phyloP scores from a whole-genome alignment of 345 rosid genomes.

The Populus ilicifolia region DNA sequence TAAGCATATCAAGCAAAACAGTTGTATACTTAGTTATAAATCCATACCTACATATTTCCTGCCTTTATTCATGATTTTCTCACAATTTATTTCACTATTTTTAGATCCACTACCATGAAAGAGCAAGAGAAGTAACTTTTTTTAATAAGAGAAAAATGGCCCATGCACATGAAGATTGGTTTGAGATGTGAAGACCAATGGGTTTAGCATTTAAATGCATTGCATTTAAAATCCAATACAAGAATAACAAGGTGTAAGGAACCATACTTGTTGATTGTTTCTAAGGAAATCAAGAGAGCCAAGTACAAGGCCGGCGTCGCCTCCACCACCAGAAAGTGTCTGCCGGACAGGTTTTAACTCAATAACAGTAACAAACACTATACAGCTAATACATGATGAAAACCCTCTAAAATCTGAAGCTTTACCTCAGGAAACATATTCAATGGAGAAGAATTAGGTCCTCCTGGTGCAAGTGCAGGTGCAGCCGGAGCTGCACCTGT shows the following conservation, averaged over 20 bases:
- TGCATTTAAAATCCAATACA: neutral
- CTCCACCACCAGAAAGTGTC: slow-evolving; percentile 45
- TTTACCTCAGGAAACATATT: slow-evolving; percentile 94
- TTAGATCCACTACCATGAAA: neutral
- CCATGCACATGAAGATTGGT: too few relatives aligned
- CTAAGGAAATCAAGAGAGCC: slow-evolving; percentile 90
- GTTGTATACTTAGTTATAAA: too few relatives aligned
- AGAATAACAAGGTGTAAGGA: slow-evolving; percentile 6
- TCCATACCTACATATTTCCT: neutral
- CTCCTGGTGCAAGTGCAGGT: slow-evolving; percentile 56
- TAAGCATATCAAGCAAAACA: neutral
- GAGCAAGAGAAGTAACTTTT: neutral
- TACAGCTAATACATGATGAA: neutral
- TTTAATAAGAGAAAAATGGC: too few relatives aligned
- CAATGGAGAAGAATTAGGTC: slow-evolving; percentile 90
- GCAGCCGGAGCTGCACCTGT: slow-evolving; percentile 44
- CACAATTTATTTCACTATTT: neutral
- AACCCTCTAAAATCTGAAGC: slow-evolving; percentile 7
- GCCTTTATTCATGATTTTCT: neutral
- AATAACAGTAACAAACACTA: slow-evolving; percentile 11
- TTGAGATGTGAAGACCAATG: too few relatives aligned
- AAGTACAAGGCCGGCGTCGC: slow-evolving; percentile 47
- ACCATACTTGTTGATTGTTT: slow-evolving; percentile 76
- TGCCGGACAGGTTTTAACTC: slow-evolving; percentile 43
- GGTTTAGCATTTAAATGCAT: too few relatives aligned